Evolutionary conservation across 768 basidiomycete species (phyloP).

Genomic region (Bullera alba): DNA sequence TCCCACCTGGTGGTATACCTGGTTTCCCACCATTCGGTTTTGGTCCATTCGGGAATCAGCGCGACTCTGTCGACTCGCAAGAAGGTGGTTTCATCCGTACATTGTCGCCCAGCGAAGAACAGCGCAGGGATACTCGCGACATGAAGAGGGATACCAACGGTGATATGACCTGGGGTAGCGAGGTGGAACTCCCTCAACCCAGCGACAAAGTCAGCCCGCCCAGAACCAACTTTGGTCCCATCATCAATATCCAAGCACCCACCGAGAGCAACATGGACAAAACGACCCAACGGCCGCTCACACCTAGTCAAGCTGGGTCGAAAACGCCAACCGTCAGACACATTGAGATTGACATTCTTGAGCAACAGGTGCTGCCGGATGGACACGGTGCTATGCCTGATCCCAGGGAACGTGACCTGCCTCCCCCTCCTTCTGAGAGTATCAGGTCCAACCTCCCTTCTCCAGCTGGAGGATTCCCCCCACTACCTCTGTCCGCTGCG

Average conservation of each 20-base stretch:
- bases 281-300: slow-evolving; percentile 5
- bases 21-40: background rate
- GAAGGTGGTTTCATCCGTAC: background rate
- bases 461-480: no score
- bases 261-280: slow-evolving; percentile 31
- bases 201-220: slow-evolving; percentile 14
- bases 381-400: slow-evolving; percentile 15
- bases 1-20: background rate
- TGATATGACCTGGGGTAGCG: slow-evolving; percentile 31
- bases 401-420: slow-evolving; percentile 16
- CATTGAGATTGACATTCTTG: slow-evolving; percentile 16
- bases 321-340: slow-evolving; percentile 9
- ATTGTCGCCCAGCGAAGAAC: background rate
- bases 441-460: slow-evolving; percentile 12
- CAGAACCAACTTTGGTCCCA: slow-evolving; percentile 12
- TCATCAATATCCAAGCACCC: slow-evolving; percentile 39
- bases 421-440: slow-evolving; percentile 21
- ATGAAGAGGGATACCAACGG: slow-evolving; percentile 2
- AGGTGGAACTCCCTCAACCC: slow-evolving; percentile 33
- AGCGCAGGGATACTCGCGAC: no score
- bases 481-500: no score
- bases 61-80: background rate
- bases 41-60: background rate
- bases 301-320: slow-evolving; percentile 9
- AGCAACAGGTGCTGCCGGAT: slow-evolving; percentile 2